Base-by-base conservation (phyloP, 176 grass and related monocot species). In the Musa schizocarpa region DNA sequence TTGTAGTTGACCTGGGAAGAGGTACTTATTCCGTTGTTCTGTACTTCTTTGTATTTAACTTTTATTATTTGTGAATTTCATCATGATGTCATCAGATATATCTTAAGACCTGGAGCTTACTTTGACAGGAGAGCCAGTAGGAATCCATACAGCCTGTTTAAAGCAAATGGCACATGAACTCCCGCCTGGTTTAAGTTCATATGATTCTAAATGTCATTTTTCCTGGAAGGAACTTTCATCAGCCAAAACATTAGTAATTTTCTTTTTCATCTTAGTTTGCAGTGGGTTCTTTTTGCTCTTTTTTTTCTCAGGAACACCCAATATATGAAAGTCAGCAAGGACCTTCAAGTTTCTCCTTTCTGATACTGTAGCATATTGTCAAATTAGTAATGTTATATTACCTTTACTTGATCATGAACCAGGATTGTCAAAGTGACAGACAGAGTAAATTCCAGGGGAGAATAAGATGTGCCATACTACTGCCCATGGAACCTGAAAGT, bases 391-490 rank as follows among this genome's bases (percentile, higher is more conserved):
- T 22, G 68, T 74, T 73, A 3, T 74, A 62, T 83, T 64, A 77
- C 52, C 8, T 53, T 73, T 76, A 27, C 59, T 85, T 76, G 58
- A 78, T 59, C 73, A 81, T 53, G 74, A 82, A 53, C 67, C 77
- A 98, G 90, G 87, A 85, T 82, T 54, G 78, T 65, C 83, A 77
- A 77, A 82, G 77, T 83, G 9, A 68, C 54, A 50, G 52, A 49
- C 49, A 52, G 79, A 82, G 54, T 83, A 77, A 77, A 86, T 70
- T 76, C 58, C 77, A 83, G 83, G 94, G 90, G 19, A 93, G 74
- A 93, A 89, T 98, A 85, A 93, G 90, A 83, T 93, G 89, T 53
- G 78, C 82, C 9, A 84, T 89, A 71, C 73, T 98, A 78, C 77
- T 88, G 88, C 90, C 88, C 81, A 71, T 69, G 80, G 88, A 80